A percentile compares a stretch with the other conserved stretches of the same genome.
Conservation (phyloP, 192 early-diverging fungal genomes). For the Chytriomyces sp. region DNA sequence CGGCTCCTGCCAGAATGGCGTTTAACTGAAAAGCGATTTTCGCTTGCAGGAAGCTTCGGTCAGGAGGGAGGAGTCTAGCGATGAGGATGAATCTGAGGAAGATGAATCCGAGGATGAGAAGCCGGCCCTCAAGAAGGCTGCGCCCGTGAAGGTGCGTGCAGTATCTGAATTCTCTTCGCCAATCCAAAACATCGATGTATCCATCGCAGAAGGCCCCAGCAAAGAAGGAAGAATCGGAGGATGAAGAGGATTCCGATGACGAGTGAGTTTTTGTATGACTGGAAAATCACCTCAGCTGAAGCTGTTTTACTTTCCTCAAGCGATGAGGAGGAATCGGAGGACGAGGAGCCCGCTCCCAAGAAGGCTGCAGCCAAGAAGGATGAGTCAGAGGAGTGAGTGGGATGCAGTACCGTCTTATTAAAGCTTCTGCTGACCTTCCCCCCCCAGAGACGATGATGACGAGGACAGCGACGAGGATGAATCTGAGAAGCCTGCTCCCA, state of each 20-base stretch:
- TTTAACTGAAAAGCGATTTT: background rate
- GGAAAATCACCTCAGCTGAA: no score
- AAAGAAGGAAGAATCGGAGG: no score
- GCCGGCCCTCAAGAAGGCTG: no score
- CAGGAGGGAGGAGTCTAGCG: slow-evolving; percentile 22
- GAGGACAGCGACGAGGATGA: no score
- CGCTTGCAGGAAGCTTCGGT: background rate
- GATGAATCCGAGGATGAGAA: no score
- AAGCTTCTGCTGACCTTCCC: slow-evolving; percentile 18
- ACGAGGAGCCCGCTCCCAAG: slow-evolving; percentile 37
- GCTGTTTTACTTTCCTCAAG: no score
- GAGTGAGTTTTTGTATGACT: no score
- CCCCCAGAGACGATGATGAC: slow-evolving; percentile 24
- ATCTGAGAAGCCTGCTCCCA: no score
- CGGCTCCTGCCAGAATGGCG: slow-evolving; percentile 26
- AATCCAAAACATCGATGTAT: slow-evolving; percentile 17
- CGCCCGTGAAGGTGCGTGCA: no score
- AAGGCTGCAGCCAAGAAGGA: slow-evolving; percentile 49
- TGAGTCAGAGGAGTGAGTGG: slow-evolving; percentile 37
- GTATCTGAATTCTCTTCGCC: background rate
- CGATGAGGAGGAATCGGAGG: no score
- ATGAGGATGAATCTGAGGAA: background rate
- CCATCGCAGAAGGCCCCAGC: slow-evolving; percentile 7
- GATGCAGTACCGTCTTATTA: slow-evolving; percentile 11
- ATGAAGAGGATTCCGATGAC: no score